Evolutionary conservation across 768 basidiomycete genomes (phyloP), one percentile per base, ranked within the genome.

Genomic region (Omphalotus guepiniiformis): DNA sequence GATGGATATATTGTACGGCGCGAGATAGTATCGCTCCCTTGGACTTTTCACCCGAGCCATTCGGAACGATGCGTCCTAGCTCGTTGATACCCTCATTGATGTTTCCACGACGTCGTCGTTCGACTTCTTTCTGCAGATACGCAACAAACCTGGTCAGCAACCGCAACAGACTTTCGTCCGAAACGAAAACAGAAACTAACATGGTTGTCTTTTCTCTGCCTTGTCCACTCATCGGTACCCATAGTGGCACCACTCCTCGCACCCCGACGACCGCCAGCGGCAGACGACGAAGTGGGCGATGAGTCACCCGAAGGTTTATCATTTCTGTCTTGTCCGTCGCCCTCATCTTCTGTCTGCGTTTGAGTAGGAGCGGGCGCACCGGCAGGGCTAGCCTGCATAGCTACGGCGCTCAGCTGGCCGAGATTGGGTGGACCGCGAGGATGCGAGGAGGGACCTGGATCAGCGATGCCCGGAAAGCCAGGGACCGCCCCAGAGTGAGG

Each of bases 31-130:
- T 87, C 3, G 88, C 87, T 16, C 92, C 90, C 60, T 98, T 96
- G 44, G 87, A 85, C 58, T 88, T 89, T 63, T 92, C 89, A 25
- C 89, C 88, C 0, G 86, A 83, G 22, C 84, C 88, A 55, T 84
- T 88, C 3, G 94, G 94, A 8, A 97, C 85, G 55, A 94, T 88
- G 0, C 84, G 79, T 0, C 88, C 86, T 13, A 98, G 83, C 56
- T 89, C 87, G 59, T 88, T 92, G 70, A 99, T 96, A 0, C 94
- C 94, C 53, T 94, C 88, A 66, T 95, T 96, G 68, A 99, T 97
- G 55, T 93, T 93, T 15, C 93, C 93, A 39, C 95, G 77, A 44
- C 95, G 85, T 29, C 92, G 82, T 44, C 95, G 87, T 64, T 99
- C 95, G 11, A 98, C 93, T 70, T 97, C 93, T 90, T 97, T 97